Base-by-base conservation (phyloP, 257 asterid genomes). In the Solanum verrucosum region DNA sequence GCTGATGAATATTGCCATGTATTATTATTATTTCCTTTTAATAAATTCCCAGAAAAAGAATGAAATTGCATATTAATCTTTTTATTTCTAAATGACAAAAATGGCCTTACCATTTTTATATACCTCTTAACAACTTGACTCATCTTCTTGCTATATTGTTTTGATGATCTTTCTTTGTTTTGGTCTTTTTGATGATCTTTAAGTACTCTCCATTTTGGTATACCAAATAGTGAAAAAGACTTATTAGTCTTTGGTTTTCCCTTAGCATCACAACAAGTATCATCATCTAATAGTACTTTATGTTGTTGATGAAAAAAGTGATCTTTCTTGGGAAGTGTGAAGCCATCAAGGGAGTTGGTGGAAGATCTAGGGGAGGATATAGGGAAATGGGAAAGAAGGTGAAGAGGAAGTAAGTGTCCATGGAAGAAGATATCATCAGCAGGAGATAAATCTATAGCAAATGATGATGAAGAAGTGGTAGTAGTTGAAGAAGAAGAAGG, bases 401-500 rank as follows among this genome's bases (percentile, higher is more conserved):
- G 99, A 89, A 96, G 97, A 81, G 99, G 99, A 20, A 96, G 97
- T 16, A 96, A 84, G 93, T 96, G 99, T 87, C 99, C 99, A 87
- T 94, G 98, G 89, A 94, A 96, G 94, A 96, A 96, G 77, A 96
- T 96, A 1, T 96, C 98, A 63, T 95, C 99, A 1, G 99, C 99
- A 16, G 99, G 99, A n/a, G 99, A 93, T 86, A 95, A 89, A 70
- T 96, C 99, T 5, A 94, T 88, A 70, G 94, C 93, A 63, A 88
- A 88, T 29, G 96, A 92, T 87, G 93, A 88, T 73, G 81, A 73
- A 16, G 81, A 8, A 72, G 81, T 16, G 0, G 42, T 72, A 6
- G 3, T 13, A 27, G 75, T 6, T 13, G n/a, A 29, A 70, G 29
- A 88, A 83, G 23, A 87, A n/a, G 35, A 12, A n/a, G 35, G 21